Evolutionary conservation across 768 basidiomycete genomes (phyloP).

Genomic region (Russula foetens): DNA sequence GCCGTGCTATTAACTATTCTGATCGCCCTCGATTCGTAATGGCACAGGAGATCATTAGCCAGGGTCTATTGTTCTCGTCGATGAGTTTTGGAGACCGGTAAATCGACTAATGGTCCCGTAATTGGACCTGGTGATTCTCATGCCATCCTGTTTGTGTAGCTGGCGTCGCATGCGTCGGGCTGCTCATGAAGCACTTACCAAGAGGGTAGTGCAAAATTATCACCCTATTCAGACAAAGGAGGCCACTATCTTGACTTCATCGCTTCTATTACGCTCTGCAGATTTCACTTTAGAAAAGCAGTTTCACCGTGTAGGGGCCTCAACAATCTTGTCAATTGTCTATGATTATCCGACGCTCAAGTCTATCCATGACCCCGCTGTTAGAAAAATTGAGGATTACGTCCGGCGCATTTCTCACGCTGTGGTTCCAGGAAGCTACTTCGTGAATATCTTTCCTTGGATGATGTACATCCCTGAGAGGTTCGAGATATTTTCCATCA

Average conservation of each 20-base stretch:
- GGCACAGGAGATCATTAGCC: slow-evolving; percentile 8
- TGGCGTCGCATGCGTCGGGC: slow-evolving; percentile 28
- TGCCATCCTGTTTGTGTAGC: neutral
- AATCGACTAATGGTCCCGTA: neutral
- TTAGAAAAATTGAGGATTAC: neutral
- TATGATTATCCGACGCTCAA: slow-evolving; percentile 20
- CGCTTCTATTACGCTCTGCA: slow-evolving; percentile 24
- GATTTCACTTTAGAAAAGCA: slow-evolving; percentile 24
- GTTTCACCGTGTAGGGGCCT: slow-evolving; percentile 23
- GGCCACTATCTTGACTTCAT: slow-evolving; percentile 24
- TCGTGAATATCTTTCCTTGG: too few relatives aligned
- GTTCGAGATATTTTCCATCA: neutral
- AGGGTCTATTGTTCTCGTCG: neutral
- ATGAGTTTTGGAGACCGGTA: neutral
- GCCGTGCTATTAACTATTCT: slow-evolving; percentile 24
- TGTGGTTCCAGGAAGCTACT: neutral
- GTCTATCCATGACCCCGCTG: neutral
- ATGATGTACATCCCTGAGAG: slow-evolving; percentile 7
- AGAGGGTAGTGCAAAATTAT: slow-evolving; percentile 19
- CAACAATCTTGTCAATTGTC: slow-evolving; percentile 22
- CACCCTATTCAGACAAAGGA: slow-evolving; percentile 24
- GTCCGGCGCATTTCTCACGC: neutral
- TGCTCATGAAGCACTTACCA: slow-evolving; percentile 27
- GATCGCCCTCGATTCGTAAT: slow-evolving; percentile 18
- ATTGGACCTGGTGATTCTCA: neutral